Evolutionary conservation across 2,329 filamentous ascomycete species (phyloP), one percentile per base, ranked within the genome.

Genomic region (Neospermospora avenae): DNA sequence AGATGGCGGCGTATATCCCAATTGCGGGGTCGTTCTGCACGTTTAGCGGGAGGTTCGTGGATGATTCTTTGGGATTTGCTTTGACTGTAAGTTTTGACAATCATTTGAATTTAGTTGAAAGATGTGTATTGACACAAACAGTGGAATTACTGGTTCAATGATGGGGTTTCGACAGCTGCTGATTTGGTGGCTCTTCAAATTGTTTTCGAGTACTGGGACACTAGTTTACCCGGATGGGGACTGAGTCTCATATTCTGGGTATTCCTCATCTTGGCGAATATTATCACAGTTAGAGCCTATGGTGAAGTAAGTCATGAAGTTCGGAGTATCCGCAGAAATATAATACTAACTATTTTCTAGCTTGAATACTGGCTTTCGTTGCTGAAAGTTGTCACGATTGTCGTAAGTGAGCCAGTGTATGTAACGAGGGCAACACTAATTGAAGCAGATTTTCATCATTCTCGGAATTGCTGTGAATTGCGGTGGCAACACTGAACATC

Each of bases 141-240:
- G 52, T 71, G 81, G 81, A 84, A 84, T 65, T 84, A 83, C 70
- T 88, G 84, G 84, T 86, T 87, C 67, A 87, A 88, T 69, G 84
- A 87, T 72, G 84, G 84, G 1, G 80, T 84, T 0, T 80, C 78
- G 0, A 83, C 80, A 1, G 85, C 84, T 0, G 77, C 83, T 0
- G 85, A 88, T 72, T 73, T 88, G 25, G 82, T 87, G 20, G 79
- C 82, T 0, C 70, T 84, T 35, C 82, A 84, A 68, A 73, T 88
- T 2, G 68, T 88, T 1, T 72, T 87, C 55, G 73, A 84, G 51
- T 87, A 84, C 69, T 88, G 85, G 84, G 81, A 79, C 37, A 78
- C 82, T 46, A 78, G 80, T 61, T 84, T 88, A 55, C 85, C 85
- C 0, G 84, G 84, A 1, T 87, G 84, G 79, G 85, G 80, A 0